Percentiles rank a stretch among this genome's conserved stretches.
phyloP scores from a whole-genome alignment of 139 green algal genomes.

The Picochlorum sp. region DNA sequence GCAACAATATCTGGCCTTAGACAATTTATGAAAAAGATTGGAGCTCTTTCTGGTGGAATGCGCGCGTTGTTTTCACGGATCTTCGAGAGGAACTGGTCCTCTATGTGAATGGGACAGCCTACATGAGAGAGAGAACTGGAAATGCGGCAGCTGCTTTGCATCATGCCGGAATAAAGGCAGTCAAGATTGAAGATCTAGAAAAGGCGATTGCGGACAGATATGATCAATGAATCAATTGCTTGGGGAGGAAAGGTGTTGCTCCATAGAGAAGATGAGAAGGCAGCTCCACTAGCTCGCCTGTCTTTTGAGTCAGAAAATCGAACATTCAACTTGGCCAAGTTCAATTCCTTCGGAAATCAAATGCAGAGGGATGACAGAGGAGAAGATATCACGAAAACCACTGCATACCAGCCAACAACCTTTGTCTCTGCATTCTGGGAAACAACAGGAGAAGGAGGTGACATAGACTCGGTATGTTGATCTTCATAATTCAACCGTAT shows the following conservation, averaged over 20 bases:
- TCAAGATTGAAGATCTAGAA: constrained; percentile 63
- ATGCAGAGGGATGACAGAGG: not conserved
- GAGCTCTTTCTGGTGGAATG: constrained; percentile 31
- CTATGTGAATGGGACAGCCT: constrained; percentile 66
- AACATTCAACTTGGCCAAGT: not conserved
- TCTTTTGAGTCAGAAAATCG: not conserved
- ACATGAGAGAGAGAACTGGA: constrained; percentile 80
- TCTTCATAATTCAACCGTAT: not conserved
- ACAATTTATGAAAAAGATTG: constrained; percentile 50
- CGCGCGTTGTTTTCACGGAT: constrained; percentile 69
- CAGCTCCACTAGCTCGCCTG: not conserved
- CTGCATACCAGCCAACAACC: constrained; percentile 26
- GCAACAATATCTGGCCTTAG: constrained; percentile 38
- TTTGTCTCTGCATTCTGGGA: constrained; percentile 41
- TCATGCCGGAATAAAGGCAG: constrained; percentile 55
- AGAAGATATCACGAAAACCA: constrained; percentile 43
- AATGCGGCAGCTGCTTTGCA: constrained; percentile 71
- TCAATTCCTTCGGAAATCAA: not conserved
- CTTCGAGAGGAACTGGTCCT: constrained; percentile 84
- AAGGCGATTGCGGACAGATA: constrained; percentile 33
- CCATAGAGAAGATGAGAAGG: constrained; percentile 50
- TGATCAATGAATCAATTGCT: constrained; percentile 44
- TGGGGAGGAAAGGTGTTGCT: constrained; percentile 65
- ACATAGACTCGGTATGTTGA: constrained; percentile 24
- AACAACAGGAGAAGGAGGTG: constrained; percentile 24